Percentiles rank a stretch among this genome's conserved stretches.
These are phyloP conservation scores for Hanseniaspora gamundiae DNA, from an alignment of 1,139 yeast species.

Conservation along the genomic window DNA sequence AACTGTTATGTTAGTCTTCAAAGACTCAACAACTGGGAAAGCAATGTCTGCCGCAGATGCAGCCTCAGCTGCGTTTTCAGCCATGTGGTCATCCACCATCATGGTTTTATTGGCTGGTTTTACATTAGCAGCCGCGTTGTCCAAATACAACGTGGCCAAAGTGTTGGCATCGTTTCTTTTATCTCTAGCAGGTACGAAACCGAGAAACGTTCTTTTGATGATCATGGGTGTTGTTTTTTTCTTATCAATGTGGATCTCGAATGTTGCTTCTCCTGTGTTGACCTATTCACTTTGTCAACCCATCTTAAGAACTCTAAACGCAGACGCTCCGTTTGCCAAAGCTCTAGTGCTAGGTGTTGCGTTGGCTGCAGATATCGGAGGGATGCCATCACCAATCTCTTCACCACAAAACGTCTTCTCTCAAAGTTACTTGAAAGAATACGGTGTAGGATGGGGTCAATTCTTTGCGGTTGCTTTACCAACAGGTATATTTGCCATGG, in stretches of 20 bases:
- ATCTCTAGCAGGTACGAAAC: slow-evolving; percentile 54
- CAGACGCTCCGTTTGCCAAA: slow-evolving; percentile 47
- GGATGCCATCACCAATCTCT: slow-evolving; percentile 74
- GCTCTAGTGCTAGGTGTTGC: slow-evolving; percentile 65
- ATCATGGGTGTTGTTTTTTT: slow-evolving; percentile 59
- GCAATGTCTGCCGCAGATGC: slow-evolving; percentile 42
- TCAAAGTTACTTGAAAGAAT: slow-evolving; percentile 52
- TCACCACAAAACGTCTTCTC: slow-evolving; percentile 72
- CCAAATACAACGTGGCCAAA: slow-evolving; percentile 60
- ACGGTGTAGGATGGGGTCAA: slow-evolving; percentile 61
- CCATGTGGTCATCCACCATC: slow-evolving; percentile 70
- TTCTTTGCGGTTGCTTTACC: slow-evolving; percentile 65
- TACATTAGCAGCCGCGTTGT: slow-evolving; percentile 60
- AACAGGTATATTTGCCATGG: slow-evolving; percentile 41
- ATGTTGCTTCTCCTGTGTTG: slow-evolving; percentile 68
- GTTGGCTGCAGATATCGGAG: slow-evolving; percentile 59
- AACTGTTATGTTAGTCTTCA: slow-evolving; percentile 44
- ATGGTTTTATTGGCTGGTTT: slow-evolving; percentile 61
- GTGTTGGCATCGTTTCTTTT: slow-evolving; percentile 54
- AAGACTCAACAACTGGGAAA: slow-evolving; percentile 37
- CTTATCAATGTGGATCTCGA: slow-evolving; percentile 69
- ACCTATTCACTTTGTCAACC: slow-evolving; percentile 60
- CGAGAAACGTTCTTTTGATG: slow-evolving; percentile 47
- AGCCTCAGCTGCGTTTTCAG: slow-evolving; percentile 40
- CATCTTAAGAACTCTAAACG: slow-evolving; percentile 47